Percentiles rank a stretch among this genome's conserved stretches.
These are phyloP conservation scores for Podila clonocystis DNA, from an alignment of 192 early-diverging fungal genomes.

Conservation along the genomic window DNA sequence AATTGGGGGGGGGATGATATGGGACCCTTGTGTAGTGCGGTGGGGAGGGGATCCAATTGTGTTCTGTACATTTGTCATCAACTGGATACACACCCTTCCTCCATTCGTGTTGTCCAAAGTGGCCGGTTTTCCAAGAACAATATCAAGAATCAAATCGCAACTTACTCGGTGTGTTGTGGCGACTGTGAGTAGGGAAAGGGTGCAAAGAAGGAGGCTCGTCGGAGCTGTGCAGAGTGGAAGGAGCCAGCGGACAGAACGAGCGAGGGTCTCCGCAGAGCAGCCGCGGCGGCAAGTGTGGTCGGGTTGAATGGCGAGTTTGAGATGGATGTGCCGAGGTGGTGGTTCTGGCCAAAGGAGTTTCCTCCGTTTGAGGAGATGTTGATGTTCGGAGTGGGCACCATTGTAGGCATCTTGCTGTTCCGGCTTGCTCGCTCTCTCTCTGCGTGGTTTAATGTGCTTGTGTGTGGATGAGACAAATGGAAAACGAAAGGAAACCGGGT, in stretches of 20 bases:
- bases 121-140: no score
- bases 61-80: neutral
- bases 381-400: conserved; percentile 48
- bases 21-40: neutral
- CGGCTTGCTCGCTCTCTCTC: neutral
- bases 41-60: no score
- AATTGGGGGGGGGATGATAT: neutral
- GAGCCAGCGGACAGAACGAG: conserved; percentile 42
- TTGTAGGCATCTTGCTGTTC: conserved; percentile 27
- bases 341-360: neutral
- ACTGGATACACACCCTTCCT: no score
- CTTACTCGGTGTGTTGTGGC: conserved; percentile 43
- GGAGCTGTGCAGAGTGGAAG: conserved; percentile 48
- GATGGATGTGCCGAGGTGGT: conserved; percentile 15
- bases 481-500: no score
- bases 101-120: no score
- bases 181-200: conserved; percentile 49
- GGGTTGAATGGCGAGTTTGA: conserved; percentile 35
- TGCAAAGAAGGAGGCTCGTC: conserved; percentile 44
- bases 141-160: neutral
- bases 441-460: neutral
- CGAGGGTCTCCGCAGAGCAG: conserved; percentile 34
- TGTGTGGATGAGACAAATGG: neutral
- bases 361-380: conserved; percentile 18
- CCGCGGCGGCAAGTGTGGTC: conserved; percentile 33